Base-by-base conservation (phyloP, 2,329 filamentous ascomycete genomes). In the Rhynchosporium secalis region DNA sequence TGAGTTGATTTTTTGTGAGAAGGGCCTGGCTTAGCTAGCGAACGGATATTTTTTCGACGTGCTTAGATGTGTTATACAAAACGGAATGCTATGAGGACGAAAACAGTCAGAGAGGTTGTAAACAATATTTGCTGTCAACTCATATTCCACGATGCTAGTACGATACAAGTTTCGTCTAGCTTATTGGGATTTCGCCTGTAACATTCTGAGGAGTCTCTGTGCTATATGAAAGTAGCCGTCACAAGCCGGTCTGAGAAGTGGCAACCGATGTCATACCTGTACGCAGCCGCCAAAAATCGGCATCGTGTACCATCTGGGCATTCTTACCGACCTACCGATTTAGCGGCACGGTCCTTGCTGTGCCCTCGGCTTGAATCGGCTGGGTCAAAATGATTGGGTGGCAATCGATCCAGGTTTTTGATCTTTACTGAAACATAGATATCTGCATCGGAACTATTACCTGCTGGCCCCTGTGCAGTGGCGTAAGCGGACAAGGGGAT, bases 371-470 rank as follows among this genome's bases (percentile, higher is more conserved):
- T 54, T 33, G 40, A 33, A 40, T 54, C 51, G 33, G 33, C 33
- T 10, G 9, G 36, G 20, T 20, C 20, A 41, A 33, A 20, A 28
- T 54, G 36, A 54, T 54, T 54, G 51, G 51, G 51, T 54, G 28
- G 8, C 51, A 41, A 41, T 20, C 33, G 33, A 20, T 40, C 33
- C 51, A 54, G n/a, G 36, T 33, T 41, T 40, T 9, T 2, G 28
- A 54, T 54, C 51, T 33, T 33, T 54, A 54, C 51, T 29, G 51
- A 54, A 54, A 54, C 51, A 54, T 31, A 1, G 20, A 41, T 54
- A 41, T 41, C 36, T 54, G 51, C 51, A 54, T 54, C 51, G 51
- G 51, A 54, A 29, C 38, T 52, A 41, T 54, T 54, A 54, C 13
- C 28, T 20, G 33, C 38, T 33, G 33, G 20, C 51, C 48, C 48